Conservation (phyloP, 192 early-diverging fungal species). For the Gonapodya prolifera region DNA sequence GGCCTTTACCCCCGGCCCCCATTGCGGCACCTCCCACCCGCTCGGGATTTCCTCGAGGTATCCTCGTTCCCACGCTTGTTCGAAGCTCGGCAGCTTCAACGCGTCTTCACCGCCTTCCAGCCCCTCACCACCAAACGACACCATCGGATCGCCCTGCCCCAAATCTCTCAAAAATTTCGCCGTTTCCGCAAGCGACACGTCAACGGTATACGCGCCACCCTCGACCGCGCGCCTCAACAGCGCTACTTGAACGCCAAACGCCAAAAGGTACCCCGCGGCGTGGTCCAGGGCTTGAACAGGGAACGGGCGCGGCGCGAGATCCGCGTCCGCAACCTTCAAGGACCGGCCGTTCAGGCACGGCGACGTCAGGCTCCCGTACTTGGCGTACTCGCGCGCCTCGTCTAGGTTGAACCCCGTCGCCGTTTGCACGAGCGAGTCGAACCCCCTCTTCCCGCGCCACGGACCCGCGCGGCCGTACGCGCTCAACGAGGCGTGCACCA, state of each 20-base stretch:
- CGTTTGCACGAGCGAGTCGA: slow-evolving; percentile 18
- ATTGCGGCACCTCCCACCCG: neutral
- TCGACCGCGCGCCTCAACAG: neutral
- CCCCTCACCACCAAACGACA: neutral
- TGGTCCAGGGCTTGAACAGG: slow-evolving; percentile 21
- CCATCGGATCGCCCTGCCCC: slow-evolving; percentile 8
- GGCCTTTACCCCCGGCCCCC: neutral
- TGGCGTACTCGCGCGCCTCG: neutral
- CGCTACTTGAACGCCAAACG: slow-evolving; percentile 11
- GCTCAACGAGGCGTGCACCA: slow-evolving; percentile 9
- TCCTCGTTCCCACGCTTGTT: neutral
- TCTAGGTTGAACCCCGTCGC: slow-evolving; percentile 12
- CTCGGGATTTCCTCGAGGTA: neutral
- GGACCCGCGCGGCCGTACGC: slow-evolving; percentile 12
- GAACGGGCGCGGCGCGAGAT: slow-evolving; percentile 8
- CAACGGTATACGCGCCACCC: slow-evolving; percentile 9
- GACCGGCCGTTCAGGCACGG: neutral
- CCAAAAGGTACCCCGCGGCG: slow-evolving; percentile 17
- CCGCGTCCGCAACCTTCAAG: neutral
- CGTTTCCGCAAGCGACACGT: slow-evolving; percentile 16
- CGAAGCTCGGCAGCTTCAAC: neutral
- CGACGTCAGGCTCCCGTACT: neutral
- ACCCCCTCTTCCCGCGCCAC: slow-evolving; percentile 10
- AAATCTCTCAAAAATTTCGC: slow-evolving; percentile 12
- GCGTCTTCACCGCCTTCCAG: neutral